These are phyloP conservation scores for Prunus persica DNA, from an alignment of 306 rosid species.

Conservation along the genomic window Prunus_persica_NCBIv2 NC_034012.1:11138501-11139000, in stretches of 20 bases:
- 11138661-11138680: slow-evolving; percentile 45
- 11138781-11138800: slow-evolving; percentile 95
- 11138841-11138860: background rate
- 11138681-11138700: slow-evolving; percentile 89
- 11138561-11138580: slow-evolving; percentile 23
- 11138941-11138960: slow-evolving; percentile 50
- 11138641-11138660: background rate
- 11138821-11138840: slow-evolving; percentile 38
- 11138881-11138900: background rate
- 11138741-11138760: slow-evolving; percentile 60
- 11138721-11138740: slow-evolving; percentile 92
- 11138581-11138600: slow-evolving; percentile 10
- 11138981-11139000: slow-evolving; percentile 93
- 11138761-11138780: slow-evolving; percentile 74
- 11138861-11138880: background rate
- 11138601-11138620: slow-evolving; percentile 78
- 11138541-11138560: background rate
- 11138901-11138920: background rate
- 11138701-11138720: slow-evolving; percentile 98
- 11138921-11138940: background rate
- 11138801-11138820: slow-evolving; percentile 97
- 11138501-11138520: slow-evolving; percentile 16
- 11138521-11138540: background rate
- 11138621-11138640: slow-evolving; percentile 59
- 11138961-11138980: slow-evolving; percentile 90